Percentiles rank a stretch among this genome's conserved stretches.
Conservation (phyloP, 768 basidiomycete species). For the Filobasidium floriforme region DNA sequence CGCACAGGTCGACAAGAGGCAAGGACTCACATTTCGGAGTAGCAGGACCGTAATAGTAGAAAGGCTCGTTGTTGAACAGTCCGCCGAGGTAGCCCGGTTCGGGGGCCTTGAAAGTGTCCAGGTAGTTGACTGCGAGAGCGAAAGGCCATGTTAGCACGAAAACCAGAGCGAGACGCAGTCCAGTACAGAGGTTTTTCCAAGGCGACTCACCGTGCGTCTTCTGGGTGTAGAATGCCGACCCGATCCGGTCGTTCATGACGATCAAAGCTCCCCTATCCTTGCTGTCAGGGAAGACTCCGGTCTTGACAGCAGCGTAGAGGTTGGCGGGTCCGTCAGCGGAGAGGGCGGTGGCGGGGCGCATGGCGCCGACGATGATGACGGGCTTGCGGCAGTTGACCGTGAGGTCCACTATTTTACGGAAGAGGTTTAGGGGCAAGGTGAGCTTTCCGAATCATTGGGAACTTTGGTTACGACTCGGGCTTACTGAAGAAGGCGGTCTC, state of each 20-base stretch:
- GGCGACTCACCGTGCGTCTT: conserved; percentile 31
- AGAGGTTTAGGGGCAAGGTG: no score
- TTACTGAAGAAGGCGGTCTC: conserved; percentile 38
- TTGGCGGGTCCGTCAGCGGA: conserved; percentile 30
- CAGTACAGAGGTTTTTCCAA: not conserved
- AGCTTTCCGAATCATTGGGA: no score
- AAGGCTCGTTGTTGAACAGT: conserved; percentile 26
- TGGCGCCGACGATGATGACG: conserved; percentile 39
- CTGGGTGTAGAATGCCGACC: conserved; percentile 34
- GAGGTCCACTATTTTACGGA: conserved; percentile 37
- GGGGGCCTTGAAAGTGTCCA: conserved; percentile 42
- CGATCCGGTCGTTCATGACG: conserved; percentile 42
- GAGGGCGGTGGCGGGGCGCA: conserved; percentile 40
- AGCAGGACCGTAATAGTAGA: conserved; percentile 21
- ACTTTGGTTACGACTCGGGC: not conserved
- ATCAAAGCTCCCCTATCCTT: conserved; percentile 33
- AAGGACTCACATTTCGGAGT: conserved; percentile 19
- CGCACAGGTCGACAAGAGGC: no score
- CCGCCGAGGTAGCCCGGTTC: conserved; percentile 38
- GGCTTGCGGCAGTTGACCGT: conserved; percentile 38
- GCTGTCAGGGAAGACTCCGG: conserved; percentile 26
- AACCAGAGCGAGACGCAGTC: not conserved
- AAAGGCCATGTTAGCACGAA: no score
- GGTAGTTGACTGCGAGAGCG: conserved; percentile 16
- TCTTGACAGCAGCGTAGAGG: conserved; percentile 33